phyloP scores from a whole-genome alignment of 2,329 filamentous ascomycete genomes.

The Coniella vitis region DNA sequence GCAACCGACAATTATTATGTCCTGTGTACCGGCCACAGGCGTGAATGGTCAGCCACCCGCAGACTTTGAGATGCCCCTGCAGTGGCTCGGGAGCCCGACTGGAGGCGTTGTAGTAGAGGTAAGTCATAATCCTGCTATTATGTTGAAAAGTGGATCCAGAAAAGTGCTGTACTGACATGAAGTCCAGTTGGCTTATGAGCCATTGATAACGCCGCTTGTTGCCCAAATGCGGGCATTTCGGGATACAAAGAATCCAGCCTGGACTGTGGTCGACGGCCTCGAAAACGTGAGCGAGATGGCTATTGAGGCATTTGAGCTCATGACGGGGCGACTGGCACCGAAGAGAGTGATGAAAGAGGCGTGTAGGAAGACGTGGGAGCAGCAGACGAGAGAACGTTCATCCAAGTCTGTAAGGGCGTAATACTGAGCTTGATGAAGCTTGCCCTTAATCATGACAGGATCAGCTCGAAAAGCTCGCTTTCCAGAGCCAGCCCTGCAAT shows the following conservation, averaged over 20 bases:
- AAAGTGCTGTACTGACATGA: conserved; percentile 10
- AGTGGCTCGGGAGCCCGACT: conserved; percentile 64
- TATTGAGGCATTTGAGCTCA: conserved; percentile 69
- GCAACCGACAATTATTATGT: conserved; percentile 64
- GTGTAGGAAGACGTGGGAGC: conserved; percentile 36
- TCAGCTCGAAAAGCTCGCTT: too few species aligned
- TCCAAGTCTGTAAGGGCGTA: conserved; percentile 3
- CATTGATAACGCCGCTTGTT: conserved; percentile 61
- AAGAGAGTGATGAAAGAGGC: conserved; percentile 60
- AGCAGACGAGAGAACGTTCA: conserved; percentile 24
- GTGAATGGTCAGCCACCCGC: conserved; percentile 54
- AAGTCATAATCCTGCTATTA: conserved; percentile 5
- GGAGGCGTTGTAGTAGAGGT: conserved; percentile 67
- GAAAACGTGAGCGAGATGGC: conserved; percentile 69
- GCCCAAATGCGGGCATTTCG: conserved; percentile 51
- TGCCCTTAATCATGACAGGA: not conserved
- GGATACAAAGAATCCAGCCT: conserved; percentile 48
- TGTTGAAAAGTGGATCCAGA: not conserved
- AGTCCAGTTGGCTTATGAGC: conserved; percentile 57
- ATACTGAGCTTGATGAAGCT: not conserved
- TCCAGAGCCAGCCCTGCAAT: too few species aligned
- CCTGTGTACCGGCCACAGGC: conserved; percentile 62
- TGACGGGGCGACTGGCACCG: conserved; percentile 66
- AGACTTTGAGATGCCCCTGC: conserved; percentile 61
- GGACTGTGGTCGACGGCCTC: conserved; percentile 66